These are phyloP conservation scores for Hymenoscyphus albidus DNA, from an alignment of 2,329 filamentous ascomycete genomes.

Conservation along the genomic window DNA sequence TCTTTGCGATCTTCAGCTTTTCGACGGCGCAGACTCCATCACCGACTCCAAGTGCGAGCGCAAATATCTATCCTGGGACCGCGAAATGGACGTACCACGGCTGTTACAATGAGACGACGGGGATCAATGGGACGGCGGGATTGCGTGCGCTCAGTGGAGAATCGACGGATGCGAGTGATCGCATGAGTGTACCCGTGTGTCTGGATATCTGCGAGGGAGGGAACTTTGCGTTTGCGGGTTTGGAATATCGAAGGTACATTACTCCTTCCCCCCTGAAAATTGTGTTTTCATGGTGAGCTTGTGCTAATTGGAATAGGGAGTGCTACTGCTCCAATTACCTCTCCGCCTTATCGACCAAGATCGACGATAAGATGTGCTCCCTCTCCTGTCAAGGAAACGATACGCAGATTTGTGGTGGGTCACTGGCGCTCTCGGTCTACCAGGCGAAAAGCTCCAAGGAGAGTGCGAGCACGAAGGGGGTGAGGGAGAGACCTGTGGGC, in stretches of 20 bases:
- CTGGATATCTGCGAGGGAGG: constrained; percentile 22
- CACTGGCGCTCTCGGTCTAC: constrained; percentile 47
- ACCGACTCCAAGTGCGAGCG: constrained; percentile 5
- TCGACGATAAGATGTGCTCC: constrained; percentile 47
- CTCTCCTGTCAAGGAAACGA: constrained; percentile 52
- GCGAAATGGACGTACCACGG: constrained; percentile 34
- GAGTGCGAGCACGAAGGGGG: constrained; percentile 18
- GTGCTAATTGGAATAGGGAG: constrained; percentile 40
- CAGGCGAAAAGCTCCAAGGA: constrained; percentile 21
- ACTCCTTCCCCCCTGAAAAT: neutral
- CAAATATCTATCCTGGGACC: constrained; percentile 19
- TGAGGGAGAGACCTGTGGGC: constrained; percentile 19
- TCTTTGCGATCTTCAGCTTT: neutral
- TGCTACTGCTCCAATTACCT: constrained; percentile 56
- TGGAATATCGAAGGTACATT: constrained; percentile 31
- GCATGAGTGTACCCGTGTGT: constrained; percentile 29
- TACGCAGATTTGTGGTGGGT: constrained; percentile 51
- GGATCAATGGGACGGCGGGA: constrained; percentile 22
- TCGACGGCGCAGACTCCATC: constrained; percentile 3
- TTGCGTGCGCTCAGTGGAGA: constrained; percentile 24
- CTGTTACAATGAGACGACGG: constrained; percentile 40
- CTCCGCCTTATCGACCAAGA: constrained; percentile 43
- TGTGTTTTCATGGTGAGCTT: neutral
- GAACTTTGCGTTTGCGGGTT: constrained; percentile 25
- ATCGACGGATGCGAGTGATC: constrained; percentile 16